Evolutionary conservation across 495 filamentous ascomycete genomes (phyloP).

Genomic region (Neurospora pannonica): DNA sequence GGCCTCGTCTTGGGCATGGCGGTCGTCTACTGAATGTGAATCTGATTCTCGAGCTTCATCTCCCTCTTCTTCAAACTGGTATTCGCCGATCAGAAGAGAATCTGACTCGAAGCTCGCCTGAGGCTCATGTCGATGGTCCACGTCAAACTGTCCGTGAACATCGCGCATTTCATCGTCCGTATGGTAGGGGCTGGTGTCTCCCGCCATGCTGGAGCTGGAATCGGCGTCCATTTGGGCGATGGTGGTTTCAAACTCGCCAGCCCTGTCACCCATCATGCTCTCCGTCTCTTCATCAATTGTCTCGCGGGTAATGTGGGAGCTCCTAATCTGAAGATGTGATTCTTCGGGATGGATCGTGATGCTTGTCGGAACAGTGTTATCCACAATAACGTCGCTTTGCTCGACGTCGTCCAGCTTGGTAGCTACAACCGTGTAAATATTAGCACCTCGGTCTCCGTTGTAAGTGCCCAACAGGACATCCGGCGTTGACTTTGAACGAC

Average conservation of each 20-base stretch:
- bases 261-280: background rate
- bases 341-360: background rate
- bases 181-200: background rate
- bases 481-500: constrained; percentile 8
- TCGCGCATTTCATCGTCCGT: background rate
- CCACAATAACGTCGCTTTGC: background rate
- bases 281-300: background rate
- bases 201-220: background rate
- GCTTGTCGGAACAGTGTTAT: background rate
- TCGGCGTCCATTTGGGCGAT: background rate
- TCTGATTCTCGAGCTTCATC: background rate
- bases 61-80: background rate
- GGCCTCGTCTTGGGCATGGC: background rate
- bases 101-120: background rate
- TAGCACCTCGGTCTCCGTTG: constrained; percentile 7
- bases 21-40: background rate
- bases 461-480: background rate
- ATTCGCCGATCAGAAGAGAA: background rate
- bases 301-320: background rate
- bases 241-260: background rate
- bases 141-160: background rate
- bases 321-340: background rate
- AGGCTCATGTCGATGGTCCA: background rate
- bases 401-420: constrained; percentile 20
- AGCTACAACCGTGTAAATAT: constrained; percentile 26